Conservation (phyloP, 129 eudicot species). For the Helianthus tuberosus region DNA sequence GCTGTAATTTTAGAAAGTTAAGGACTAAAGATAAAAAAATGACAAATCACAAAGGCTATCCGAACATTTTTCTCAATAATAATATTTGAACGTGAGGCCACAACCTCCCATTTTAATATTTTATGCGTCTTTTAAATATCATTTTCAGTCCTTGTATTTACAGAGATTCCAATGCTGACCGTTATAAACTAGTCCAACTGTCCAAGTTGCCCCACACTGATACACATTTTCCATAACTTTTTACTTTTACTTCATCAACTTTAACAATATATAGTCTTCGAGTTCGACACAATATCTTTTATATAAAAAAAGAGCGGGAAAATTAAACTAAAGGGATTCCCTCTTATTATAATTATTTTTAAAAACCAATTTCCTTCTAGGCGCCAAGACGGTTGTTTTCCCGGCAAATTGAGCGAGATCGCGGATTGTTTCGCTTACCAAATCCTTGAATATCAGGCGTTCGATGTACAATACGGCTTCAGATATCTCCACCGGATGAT, state of each 20-base stretch:
- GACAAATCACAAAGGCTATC: too few species aligned
- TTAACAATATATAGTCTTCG: slow-evolving; percentile 1
- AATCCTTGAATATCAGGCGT: slow-evolving; percentile 85
- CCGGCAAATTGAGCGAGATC: slow-evolving; percentile 73
- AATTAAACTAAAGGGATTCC: slow-evolving; percentile 14
- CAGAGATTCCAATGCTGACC: slow-evolving; percentile 30
- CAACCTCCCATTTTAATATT: too few species aligned
- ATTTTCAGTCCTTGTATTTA: slow-evolving; percentile 20
- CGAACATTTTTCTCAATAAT: too few species aligned
- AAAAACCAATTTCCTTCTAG: slow-evolving; percentile 87
- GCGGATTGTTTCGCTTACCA: slow-evolving; percentile 69
- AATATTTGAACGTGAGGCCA: too few species aligned
- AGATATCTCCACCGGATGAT: slow-evolving; percentile 61
- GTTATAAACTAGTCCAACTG: slow-evolving; percentile 4
- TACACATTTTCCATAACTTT: background rate
- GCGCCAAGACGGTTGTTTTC: slow-evolving; percentile 36
- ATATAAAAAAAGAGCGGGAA: slow-evolving; percentile 39
- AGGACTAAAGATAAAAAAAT: too few species aligned
- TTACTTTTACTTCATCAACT: background rate
- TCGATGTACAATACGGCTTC: slow-evolving; percentile 80
- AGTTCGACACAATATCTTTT: background rate
- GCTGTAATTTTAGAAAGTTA: too few species aligned
- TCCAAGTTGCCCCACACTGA: slow-evolving; percentile 13
- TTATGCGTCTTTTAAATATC: slow-evolving; percentile 25
- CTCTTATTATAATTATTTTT: slow-evolving; percentile 37